Base-by-base conservation (phyloP, 108 stramenopile species). In the Nitzschia sp. region DNA sequence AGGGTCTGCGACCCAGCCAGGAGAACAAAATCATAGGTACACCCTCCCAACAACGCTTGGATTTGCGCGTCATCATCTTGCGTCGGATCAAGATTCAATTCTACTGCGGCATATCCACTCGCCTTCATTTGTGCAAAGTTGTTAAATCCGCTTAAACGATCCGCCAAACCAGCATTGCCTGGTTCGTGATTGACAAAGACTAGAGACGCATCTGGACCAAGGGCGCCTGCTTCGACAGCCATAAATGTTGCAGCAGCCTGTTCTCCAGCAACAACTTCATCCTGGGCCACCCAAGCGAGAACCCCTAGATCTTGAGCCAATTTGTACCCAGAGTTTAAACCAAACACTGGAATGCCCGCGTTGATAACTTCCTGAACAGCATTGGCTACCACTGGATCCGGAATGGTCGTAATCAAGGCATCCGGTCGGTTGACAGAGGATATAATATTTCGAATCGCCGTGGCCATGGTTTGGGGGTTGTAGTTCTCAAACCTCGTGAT, bases 401-500 rank as follows among this genome's bases (percentile, higher is more conserved):
- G 61, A 35, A 71, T 71, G 26, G 21, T 49, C 0, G 63, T 61
- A 64, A 71, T 71, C 49, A 71, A 54, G 11, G 70, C 70, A 29
- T 71, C 24, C 5, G 63, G 46, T 17, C 17, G 24, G 17, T n/a
- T 29, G 17, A 25, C 46, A 6, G 70, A 19, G 33, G 38, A 11
- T 18, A 59, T 59, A 25, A 59, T 30, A 25, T n/a, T 17, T 9
- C 29, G 15, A 8, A 55, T 33, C 6, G 30, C 35, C 18, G 33
- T 38, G 4, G 61, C 61, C 61, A 63, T 63, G 21, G 23, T 1
- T 4, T 18, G 9, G 21, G 33, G 36, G 45, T 63, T 33, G 21
- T 19, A 63, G 17, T 18, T 25, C 1, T 63, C 61, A 34, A 3
- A 42, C 38, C 38, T 27, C 58, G 27, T 26, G 11, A 31, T n/a